These are phyloP conservation scores for Ocimum tenuiflorum DNA, from an alignment of 257 asterid genomes.

Conservation along the genomic window DNA sequence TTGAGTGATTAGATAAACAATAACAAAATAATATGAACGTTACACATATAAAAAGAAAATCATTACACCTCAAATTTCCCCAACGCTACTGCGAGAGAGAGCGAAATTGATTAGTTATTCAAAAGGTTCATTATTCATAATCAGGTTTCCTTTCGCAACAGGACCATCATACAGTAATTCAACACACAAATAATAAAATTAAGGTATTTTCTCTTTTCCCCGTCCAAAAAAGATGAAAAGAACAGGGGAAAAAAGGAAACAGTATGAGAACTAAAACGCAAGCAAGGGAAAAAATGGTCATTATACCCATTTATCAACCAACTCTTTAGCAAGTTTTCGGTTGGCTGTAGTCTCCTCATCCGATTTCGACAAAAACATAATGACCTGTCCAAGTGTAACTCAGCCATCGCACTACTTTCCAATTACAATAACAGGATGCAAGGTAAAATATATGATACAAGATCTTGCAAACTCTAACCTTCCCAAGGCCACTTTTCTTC, in stretches of 20 bases:
- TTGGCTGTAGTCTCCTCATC: conserved; percentile 92
- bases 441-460: background rate
- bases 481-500: too few relatives aligned
- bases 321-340: too few relatives aligned
- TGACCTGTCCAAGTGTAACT: conserved; percentile 45
- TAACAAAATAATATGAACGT: background rate
- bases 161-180: too few relatives aligned
- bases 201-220: background rate
- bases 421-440: background rate
- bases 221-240: background rate
- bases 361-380: conserved; percentile 80
- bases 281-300: background rate
- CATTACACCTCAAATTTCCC: background rate
- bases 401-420: conserved; percentile 1
- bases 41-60: too few relatives aligned
- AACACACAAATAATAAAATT: too few relatives aligned
- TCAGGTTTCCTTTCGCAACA: background rate
- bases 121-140: background rate
- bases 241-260: background rate
- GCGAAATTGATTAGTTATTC: background rate
- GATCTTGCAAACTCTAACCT: conserved; percentile 24
- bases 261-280: background rate
- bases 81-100: too few relatives aligned
- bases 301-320: conserved; percentile 91
- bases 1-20: conserved; percentile 8